A percentile compares a stretch with the other conserved stretches of the same genome.
These are phyloP conservation scores for Aspergillus pseudotamarii DNA, from an alignment of 2,329 filamentous ascomycete species.

Conservation along the genomic window DNA sequence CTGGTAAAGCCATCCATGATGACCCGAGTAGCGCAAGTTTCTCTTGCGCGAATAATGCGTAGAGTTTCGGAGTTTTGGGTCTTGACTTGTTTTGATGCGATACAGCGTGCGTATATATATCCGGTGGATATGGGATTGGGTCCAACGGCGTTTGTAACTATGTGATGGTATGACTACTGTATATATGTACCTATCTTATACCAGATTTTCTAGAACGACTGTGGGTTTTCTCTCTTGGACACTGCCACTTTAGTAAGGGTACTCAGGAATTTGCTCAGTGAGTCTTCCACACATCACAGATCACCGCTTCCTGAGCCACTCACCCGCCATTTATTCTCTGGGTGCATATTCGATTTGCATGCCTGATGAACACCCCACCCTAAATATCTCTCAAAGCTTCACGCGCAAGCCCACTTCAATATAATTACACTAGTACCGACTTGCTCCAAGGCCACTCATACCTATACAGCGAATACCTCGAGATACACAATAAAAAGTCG, in stretches of 20 bases:
- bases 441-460: too few relatives aligned
- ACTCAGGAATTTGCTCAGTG: not conserved
- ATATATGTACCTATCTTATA: slow-evolving; percentile 8
- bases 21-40: slow-evolving; percentile 34
- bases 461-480: too few relatives aligned
- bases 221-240: not conserved
- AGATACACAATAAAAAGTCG: too few relatives aligned
- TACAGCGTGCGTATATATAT: slow-evolving; percentile 2
- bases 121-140: not conserved
- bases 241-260: not conserved
- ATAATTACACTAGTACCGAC: too few relatives aligned
- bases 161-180: not conserved
- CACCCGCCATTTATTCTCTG: too few relatives aligned
- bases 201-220: not conserved
- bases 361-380: too few relatives aligned
- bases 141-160: not conserved
- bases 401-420: too few relatives aligned
- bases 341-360: too few relatives aligned
- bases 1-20: slow-evolving; percentile 38
- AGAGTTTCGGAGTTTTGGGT: not conserved
- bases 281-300: too few relatives aligned
- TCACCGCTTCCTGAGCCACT: too few relatives aligned
- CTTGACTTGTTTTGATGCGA: not conserved
- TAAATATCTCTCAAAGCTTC: too few relatives aligned
- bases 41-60: slow-evolving; percentile 35